phyloP scores from a whole-genome alignment of 148 eudicot genomes.

The Rhododendron molle region DNA sequence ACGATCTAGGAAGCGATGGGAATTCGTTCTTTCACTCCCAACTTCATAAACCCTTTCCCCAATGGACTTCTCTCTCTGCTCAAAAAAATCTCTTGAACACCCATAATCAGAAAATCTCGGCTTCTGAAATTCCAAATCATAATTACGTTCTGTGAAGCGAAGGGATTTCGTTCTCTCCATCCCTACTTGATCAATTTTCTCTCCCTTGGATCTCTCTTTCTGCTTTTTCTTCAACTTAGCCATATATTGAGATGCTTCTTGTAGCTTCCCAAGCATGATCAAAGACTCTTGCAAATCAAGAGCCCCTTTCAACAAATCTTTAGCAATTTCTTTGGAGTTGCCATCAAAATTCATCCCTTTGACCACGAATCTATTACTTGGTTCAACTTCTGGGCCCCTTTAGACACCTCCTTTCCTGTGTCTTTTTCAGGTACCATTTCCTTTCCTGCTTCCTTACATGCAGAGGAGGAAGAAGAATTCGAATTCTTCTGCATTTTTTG shows the following conservation, averaged over 20 bases:
- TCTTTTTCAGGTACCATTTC: too few relatives aligned
- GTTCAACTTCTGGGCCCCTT: neutral
- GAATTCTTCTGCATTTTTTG: too few relatives aligned
- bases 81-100: conserved; percentile 44
- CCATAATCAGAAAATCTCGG: conserved; percentile 41
- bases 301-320: conserved; percentile 71
- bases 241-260: too few relatives aligned
- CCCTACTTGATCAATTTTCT: conserved; percentile 23
- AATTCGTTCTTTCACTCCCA: conserved; percentile 22
- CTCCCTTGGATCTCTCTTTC: conserved; percentile 28
- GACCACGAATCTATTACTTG: conserved; percentile 28
- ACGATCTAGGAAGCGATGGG: conserved; percentile 24
- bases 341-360: conserved; percentile 18
- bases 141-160: conserved; percentile 18
- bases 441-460: too few relatives aligned
- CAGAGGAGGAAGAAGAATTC: too few relatives aligned
- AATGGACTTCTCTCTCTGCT: conserved; percentile 54
- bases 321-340: conserved; percentile 41
- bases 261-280: conserved; percentile 53
- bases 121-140: conserved; percentile 27
- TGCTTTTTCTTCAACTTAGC: conserved; percentile 36
- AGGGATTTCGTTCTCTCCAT: conserved; percentile 26
- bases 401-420: too few relatives aligned
- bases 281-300: conserved; percentile 74
- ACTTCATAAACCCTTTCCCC: conserved; percentile 30